Evolutionary conservation across 2,329 filamentous ascomycete species (phyloP).

Genomic region (Talaromyces sp.): DNA sequence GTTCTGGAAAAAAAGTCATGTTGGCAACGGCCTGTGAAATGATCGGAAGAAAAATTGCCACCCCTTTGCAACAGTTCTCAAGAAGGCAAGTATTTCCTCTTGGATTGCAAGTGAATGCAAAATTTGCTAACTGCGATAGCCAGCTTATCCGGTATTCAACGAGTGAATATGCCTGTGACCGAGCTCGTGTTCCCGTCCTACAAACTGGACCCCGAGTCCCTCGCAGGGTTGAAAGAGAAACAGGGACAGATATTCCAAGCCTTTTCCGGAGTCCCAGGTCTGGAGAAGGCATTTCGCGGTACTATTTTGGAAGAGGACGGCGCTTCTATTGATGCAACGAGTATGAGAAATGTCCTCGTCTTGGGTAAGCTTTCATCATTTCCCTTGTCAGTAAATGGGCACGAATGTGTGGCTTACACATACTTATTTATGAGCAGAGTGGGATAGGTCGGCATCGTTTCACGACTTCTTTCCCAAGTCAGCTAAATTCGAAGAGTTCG

Average conservation of each 20-base stretch:
- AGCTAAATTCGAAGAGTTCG: not conserved
- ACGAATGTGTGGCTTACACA: not conserved
- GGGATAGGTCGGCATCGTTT: not conserved
- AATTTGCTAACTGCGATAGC: not conserved
- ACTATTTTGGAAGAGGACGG: not conserved
- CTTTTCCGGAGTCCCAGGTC: not conserved
- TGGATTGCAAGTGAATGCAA: not conserved
- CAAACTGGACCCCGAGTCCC: not conserved
- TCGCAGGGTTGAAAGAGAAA: not conserved
- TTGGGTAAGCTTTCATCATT: not conserved
- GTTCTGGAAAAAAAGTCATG: not conserved
- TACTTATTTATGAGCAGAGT: too few species aligned
- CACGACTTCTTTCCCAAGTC: not conserved
- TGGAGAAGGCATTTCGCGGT: not conserved
- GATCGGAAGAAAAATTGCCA: not conserved
- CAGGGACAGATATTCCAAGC: not conserved
- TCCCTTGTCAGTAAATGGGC: not conserved
- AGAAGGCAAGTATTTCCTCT: not conserved
- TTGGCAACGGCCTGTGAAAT: not conserved
- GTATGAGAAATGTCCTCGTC: not conserved
- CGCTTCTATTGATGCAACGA: not conserved
- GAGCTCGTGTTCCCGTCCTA: not conserved
- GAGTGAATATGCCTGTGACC: not conserved
- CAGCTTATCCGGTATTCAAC: not conserved
- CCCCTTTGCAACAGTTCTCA: not conserved